These are phyloP conservation scores for Sextonia rubra DNA, from an alignment of 164 flowering plant genomes.

Conservation along the genomic window DNA sequence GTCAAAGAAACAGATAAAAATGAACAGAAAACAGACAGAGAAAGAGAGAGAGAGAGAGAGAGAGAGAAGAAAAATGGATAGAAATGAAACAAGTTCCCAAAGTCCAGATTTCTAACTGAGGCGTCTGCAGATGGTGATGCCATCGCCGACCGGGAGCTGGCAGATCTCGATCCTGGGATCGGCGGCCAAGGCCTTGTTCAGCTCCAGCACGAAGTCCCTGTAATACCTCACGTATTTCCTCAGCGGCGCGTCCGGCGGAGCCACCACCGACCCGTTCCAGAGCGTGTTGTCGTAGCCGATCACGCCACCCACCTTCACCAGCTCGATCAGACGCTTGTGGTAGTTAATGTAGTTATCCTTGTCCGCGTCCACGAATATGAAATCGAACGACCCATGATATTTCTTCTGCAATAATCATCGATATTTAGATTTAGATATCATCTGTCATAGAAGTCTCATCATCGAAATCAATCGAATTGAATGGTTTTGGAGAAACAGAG, in stretches of 20 bases:
- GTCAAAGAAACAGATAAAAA: too few species aligned
- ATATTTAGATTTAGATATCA: too few species aligned
- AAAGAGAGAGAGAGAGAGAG: too few species aligned
- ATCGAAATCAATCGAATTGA: background rate
- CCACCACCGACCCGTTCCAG: conserved; percentile 95
- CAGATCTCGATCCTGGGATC: conserved; percentile 95
- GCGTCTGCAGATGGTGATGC: conserved; percentile 93
- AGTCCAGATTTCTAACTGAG: conserved; percentile 34
- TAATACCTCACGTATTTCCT: conserved; percentile 86
- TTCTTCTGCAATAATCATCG: conserved; percentile 41
- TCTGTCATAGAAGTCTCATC: background rate
- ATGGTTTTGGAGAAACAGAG: background rate
- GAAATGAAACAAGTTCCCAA: too few species aligned
- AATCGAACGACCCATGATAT: conserved; percentile 72
- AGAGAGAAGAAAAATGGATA: too few species aligned
- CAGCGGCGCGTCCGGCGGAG: conserved; percentile 83
- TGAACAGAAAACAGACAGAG: too few species aligned
- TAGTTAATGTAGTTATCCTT: conserved; percentile 94
- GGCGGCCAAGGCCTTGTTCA: conserved; percentile 86
- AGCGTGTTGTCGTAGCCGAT: conserved; percentile 98
- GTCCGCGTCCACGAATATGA: conserved; percentile 97
- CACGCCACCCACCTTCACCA: conserved; percentile 87
- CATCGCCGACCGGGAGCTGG: conserved; percentile 95
- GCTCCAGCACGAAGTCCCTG: conserved; percentile 87
- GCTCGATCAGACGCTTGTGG: conserved; percentile 82